These are phyloP conservation scores for Pythium brachiatum DNA, from an alignment of 352 stramenopile genomes.

Conservation along the genomic window DNA sequence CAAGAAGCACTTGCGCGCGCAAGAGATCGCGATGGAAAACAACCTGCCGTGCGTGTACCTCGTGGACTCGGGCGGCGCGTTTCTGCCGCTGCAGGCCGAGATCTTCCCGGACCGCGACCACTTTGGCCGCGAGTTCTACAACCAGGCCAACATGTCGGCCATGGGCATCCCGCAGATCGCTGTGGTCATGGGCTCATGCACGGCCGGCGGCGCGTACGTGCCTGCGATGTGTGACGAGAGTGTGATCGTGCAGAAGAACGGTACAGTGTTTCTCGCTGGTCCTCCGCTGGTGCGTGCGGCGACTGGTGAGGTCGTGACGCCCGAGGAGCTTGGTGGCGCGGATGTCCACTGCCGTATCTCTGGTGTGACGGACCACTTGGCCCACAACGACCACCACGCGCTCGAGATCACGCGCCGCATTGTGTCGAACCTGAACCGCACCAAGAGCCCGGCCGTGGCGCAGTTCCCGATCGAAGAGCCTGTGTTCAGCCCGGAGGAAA, in stretches of 20 bases:
- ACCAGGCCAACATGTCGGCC: slow-evolving; percentile 96
- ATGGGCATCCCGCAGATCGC: slow-evolving; percentile 95
- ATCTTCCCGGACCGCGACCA: slow-evolving; percentile 97
- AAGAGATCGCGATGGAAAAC: slow-evolving; percentile 97
- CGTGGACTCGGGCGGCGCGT: slow-evolving; percentile 94
- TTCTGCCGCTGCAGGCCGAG: slow-evolving; percentile 94
- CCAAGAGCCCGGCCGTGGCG: slow-evolving; percentile 34
- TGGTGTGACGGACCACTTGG: slow-evolving; percentile 97
- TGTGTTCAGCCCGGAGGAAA: slow-evolving; percentile 89
- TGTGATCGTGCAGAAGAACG: slow-evolving; percentile 96
- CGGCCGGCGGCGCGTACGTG: slow-evolving; percentile 95
- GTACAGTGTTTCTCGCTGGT: slow-evolving; percentile 97
- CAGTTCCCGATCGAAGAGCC: slow-evolving; percentile 90
- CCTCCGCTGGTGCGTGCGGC: slow-evolving; percentile 97
- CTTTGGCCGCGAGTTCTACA: slow-evolving; percentile 99
- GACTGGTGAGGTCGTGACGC: slow-evolving; percentile 95
- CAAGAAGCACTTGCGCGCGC: slow-evolving; percentile 95
- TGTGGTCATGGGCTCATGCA: slow-evolving; percentile 97
- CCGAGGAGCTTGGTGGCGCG: slow-evolving; percentile 94
- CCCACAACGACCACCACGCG: slow-evolving; percentile 95
- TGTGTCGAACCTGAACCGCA: slow-evolving; percentile 89
- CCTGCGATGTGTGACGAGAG: slow-evolving; percentile 98
- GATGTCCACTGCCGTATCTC: slow-evolving; percentile 90
- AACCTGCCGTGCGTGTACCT: slow-evolving; percentile 97
- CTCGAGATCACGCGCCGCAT: slow-evolving; percentile 90